Base-by-base conservation (phyloP, 148 eudicot genomes). In the Vaccinium myrtillus region DNA sequence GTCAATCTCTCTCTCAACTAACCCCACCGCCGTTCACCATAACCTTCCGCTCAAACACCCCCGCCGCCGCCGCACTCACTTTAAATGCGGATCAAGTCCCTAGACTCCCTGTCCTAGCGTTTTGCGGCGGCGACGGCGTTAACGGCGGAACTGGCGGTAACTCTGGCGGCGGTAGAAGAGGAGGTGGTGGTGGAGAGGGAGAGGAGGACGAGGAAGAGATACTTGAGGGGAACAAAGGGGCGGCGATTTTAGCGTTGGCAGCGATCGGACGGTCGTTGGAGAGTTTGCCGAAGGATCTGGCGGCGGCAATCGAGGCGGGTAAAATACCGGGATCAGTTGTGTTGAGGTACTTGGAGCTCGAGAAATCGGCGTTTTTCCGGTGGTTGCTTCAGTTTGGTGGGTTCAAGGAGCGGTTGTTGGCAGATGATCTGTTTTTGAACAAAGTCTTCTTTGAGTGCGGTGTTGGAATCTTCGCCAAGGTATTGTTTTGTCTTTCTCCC, bases 381-480 rank as follows among this genome's bases (percentile, higher is more conserved):
- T 94, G 98, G 99, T 82, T 97, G 84, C 88, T 96, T 81, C 95
- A 90, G 71, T 96, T 96, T 56, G 92, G 87, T 1, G 99, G 98
- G 67, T 94, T 96, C 85, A 91, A 86, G 82, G 99, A 96, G 83
- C 80, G 99, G 36, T 86, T 96, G 88, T 86, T 96, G 83, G 99
- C 99, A 51, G 98, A 96, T 89, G 99, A 96, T 93, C 87, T 96
- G 39, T 96, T 96, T 81, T 86, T 96, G 79, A 90, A 95, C 48
- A 96, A 96, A 82, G 87, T 96, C 36, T 92, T 80, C 36, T 91
- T 96, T 82, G 99, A 96, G 85, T 94, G 97, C 61, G 98, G 98
- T n/a, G 94, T 96, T 82, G 98, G 99, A 13, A 51, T 95, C 39
- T 93, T 93, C 86, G 87, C 98, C 13, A 95, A 95, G 96, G 98